Base-by-base conservation (phyloP, 257 asterid species). In the Gynochthodes officinalis region DNA sequence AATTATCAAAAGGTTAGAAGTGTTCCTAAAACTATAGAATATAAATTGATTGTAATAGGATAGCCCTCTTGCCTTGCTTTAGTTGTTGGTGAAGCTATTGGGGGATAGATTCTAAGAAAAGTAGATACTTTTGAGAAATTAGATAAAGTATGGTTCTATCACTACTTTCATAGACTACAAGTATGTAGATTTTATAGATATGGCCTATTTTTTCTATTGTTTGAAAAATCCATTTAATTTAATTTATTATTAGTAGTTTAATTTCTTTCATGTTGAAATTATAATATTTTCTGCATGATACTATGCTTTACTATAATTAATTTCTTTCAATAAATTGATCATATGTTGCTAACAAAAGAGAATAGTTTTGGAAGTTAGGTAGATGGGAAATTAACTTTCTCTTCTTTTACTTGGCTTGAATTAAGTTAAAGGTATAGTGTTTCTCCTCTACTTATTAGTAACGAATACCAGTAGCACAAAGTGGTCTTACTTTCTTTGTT, bases 61-160 rank as follows among this genome's bases (percentile, higher is more conserved):
- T 95, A 98, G 99, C 99, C 99, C 37, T 75, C 95, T 79, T 95
- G 99, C 98, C 89, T 95, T 13, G 96, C 84, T 69, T 80, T 85
- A 0, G 97, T 86, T 49, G 97, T 98, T 1, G 96, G 96, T 7
- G 99, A 92, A 79, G 97, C 98, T 67, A 85, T 95, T 62, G 79
- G 61, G 67, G 99, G 99, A 69, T 95, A 98, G 99, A 63, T 87
- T 55, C 99, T 98, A 1, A 79, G 98, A 0, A 89, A 78, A 77
- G 95, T 92, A 0, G 93, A 92, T 54, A 85, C 98, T 46, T 92
- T 90, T n/a, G 95, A 95, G 74, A 95, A 81, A 80, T 87, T 91
- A 63, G 97, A 92, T 67, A 92, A 92, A 98, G 98, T 91, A 88
- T 67, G 71, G 18, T 63, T 78, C 44, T 76, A 64, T 15, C 65